Conservation (phyloP, 1,139 yeast genomes). For the Pichia sp. region DNA sequence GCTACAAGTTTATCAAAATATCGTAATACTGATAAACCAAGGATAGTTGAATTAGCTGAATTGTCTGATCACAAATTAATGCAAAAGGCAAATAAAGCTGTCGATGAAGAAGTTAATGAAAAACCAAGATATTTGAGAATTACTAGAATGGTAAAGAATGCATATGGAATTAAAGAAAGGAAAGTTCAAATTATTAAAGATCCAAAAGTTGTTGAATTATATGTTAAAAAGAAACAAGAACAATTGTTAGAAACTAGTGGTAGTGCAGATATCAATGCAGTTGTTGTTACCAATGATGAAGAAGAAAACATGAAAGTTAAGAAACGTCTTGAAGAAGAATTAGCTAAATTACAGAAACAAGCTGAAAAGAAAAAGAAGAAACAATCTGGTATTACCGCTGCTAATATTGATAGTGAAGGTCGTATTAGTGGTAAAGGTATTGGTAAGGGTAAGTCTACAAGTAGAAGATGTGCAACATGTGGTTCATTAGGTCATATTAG, state of each 20-base stretch:
- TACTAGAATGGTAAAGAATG: slow-evolving; percentile 74
- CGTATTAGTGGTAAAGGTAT: slow-evolving; percentile 53
- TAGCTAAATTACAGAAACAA: slow-evolving; percentile 77
- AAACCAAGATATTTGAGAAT: slow-evolving; percentile 57
- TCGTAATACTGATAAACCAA: slow-evolving; percentile 26
- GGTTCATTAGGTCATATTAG: slow-evolving; percentile 94
- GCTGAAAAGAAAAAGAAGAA: slow-evolving; percentile 45
- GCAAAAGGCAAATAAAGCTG: slow-evolving; percentile 34
- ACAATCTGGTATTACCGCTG: slow-evolving; percentile 41
- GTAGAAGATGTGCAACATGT: slow-evolving; percentile 87
- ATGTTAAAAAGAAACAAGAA: slow-evolving; percentile 70
- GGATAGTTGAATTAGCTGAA: slow-evolving; percentile 30
- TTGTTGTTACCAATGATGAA: slow-evolving; percentile 77
- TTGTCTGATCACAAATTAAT: slow-evolving; percentile 30
- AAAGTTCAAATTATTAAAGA: slow-evolving; percentile 73
- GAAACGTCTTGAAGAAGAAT: slow-evolving; percentile 73
- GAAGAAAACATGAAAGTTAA: slow-evolving; percentile 76
- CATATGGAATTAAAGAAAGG: slow-evolving; percentile 82
- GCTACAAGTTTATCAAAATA: slow-evolving; percentile 51
- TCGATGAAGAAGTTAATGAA: slow-evolving; percentile 32
- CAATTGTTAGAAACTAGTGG: slow-evolving; percentile 46
- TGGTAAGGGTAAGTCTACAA: slow-evolving; percentile 73
- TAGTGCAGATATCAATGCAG: slow-evolving; percentile 45
- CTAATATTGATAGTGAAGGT: slow-evolving; percentile 38
- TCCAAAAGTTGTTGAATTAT: slow-evolving; percentile 82